phyloP scores from a whole-genome alignment of 495 filamentous ascomycete species.

The Penicillium pancosmium region DNA sequence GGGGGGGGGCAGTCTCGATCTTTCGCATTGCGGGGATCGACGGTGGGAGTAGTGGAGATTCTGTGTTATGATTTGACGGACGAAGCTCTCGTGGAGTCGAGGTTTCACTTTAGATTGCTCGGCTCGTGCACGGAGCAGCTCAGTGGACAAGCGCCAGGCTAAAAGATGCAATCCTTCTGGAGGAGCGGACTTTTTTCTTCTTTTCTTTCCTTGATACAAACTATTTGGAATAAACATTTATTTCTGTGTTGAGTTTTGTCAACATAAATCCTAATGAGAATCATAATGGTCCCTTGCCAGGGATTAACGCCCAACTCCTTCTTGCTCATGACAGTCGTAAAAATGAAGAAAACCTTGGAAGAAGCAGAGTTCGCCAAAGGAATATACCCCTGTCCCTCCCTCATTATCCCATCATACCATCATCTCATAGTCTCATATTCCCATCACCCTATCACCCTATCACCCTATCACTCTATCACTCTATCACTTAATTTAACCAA shows the following conservation, averaged over 20 bases:
- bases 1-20: conserved; percentile 13
- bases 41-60: neutral
- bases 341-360: neutral
- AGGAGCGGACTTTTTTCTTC: neutral
- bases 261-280: neutral
- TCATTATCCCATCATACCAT: neutral
- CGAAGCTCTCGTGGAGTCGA: conserved; percentile 3
- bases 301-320: conserved; percentile 14
- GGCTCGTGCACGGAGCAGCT: neutral
- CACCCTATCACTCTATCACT: conserved; percentile 1
- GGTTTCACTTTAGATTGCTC: conserved; percentile 5
- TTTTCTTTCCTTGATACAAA: neutral
- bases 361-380: no score
- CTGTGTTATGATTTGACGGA: neutral
- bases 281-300: neutral
- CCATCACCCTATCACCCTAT: neutral
- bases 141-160: neutral
- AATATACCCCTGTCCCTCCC: neutral
- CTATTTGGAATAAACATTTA: neutral
- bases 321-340: conserved; percentile 16
- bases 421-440: neutral
- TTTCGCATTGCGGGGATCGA: conserved; percentile 3
- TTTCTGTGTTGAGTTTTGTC: neutral
- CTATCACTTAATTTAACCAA: conserved; percentile 21
- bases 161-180: neutral